Percentiles rank a stretch among this genome's conserved stretches.
Evolutionary conservation across 73 alveolate species (phyloP).

Genomic region (Uronychia binucleata): DNA sequence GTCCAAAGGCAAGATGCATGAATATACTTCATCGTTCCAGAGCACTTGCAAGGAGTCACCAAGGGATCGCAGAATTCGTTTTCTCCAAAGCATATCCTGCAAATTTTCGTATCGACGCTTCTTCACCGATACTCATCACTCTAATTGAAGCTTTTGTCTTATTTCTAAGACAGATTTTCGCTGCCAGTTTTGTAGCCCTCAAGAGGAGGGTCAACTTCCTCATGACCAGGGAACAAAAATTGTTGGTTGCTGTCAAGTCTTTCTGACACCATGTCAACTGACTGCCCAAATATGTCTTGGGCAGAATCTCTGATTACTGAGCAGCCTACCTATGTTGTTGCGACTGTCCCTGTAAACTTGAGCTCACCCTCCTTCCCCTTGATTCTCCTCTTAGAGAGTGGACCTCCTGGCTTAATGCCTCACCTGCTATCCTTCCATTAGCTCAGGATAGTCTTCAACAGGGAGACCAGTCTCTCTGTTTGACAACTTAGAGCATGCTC

Average conservation of each 20-base stretch:
- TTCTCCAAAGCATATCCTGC: constrained; percentile 51
- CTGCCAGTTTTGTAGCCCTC: not conserved
- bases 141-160: not conserved
- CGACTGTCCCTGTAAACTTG: no score
- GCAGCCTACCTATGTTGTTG: no score
- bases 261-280: no score
- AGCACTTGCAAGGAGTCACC: constrained; percentile 50
- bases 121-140: no score
- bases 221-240: not conserved
- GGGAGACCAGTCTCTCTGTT: no score
- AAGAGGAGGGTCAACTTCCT: not conserved
- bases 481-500: no score
- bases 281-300: no score
- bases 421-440: not conserved
- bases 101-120: not conserved
- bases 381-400: not conserved
- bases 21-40: constrained; percentile 46
- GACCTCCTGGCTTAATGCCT: not conserved
- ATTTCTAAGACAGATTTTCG: not conserved
- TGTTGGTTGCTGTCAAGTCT: not conserved
- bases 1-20: constrained; percentile 37
- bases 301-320: no score
- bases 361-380: not conserved
- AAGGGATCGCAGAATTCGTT: constrained; percentile 26
- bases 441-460: no score